Conservation (phyloP, 2,329 filamentous ascomycete genomes). For the Sclerotinia spermophila region DNA sequence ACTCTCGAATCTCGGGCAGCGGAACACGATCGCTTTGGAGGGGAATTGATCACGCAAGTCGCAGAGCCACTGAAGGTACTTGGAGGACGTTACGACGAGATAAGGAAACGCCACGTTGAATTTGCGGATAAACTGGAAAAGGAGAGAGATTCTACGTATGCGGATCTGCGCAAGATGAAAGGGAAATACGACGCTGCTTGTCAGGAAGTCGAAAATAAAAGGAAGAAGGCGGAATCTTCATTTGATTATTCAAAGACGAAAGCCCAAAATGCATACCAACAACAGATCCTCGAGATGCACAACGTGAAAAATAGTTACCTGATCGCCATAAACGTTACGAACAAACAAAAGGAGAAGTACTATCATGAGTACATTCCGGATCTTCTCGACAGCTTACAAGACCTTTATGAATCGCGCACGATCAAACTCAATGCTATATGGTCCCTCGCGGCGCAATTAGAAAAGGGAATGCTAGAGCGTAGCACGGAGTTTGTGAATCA, state of each 20-base stretch:
- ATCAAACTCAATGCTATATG: slow-evolving; percentile 81
- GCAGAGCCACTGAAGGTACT: slow-evolving; percentile 82
- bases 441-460: slow-evolving; percentile 74
- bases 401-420: slow-evolving; percentile 86
- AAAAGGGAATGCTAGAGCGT: slow-evolving; percentile 71
- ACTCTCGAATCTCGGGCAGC: slow-evolving; percentile 83
- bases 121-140: slow-evolving; percentile 85
- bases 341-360: slow-evolving; percentile 96
- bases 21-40: slow-evolving; percentile 83
- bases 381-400: slow-evolving; percentile 87
- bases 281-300: slow-evolving; percentile 92
- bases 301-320: slow-evolving; percentile 98
- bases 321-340: slow-evolving; percentile 92
- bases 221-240: slow-evolving; percentile 92
- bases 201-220: slow-evolving; percentile 88
- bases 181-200: slow-evolving; percentile 88
- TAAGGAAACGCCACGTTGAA: slow-evolving; percentile 86
- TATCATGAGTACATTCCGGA: slow-evolving; percentile 97
- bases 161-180: slow-evolving; percentile 85
- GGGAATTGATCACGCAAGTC: slow-evolving; percentile 72
- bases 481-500: slow-evolving; percentile 70
- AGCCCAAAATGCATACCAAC: slow-evolving; percentile 85
- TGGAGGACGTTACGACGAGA: slow-evolving; percentile 75
- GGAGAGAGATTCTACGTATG: slow-evolving; percentile 80
- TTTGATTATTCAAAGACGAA: slow-evolving; percentile 84